These are phyloP conservation scores for Kluyveromyces wickerhamii DNA, from an alignment of 805 yeast genomes.

Conservation along the genomic window DNA sequence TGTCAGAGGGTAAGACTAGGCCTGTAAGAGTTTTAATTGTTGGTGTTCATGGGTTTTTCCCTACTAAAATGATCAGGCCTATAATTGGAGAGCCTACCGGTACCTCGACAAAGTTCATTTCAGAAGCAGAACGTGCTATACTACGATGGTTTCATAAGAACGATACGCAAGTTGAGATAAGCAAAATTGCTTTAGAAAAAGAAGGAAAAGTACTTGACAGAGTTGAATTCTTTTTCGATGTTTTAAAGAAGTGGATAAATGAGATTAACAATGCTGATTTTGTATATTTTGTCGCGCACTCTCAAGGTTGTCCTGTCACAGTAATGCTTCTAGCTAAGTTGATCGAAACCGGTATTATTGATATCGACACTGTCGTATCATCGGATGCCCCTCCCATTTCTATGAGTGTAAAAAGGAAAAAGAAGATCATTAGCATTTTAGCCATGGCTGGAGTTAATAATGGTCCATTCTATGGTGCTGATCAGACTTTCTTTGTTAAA, in stretches of 20 bases:
- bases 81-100: conserved; percentile 95
- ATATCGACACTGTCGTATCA: conserved; percentile 25
- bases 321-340: conserved; percentile 68
- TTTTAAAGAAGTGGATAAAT: conserved; percentile 57
- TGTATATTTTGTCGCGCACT: conserved; percentile 87
- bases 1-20: conserved; percentile 16
- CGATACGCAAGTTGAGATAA: conserved; percentile 45
- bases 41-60: conserved; percentile 96
- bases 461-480: conserved; percentile 93
- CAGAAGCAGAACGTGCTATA: conserved; percentile 78
- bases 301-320: conserved; percentile 93
- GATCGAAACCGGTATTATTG: conserved; percentile 48
- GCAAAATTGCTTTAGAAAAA: conserved; percentile 86
- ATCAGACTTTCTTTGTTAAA: conserved; percentile 71
- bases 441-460: conserved; percentile 95
- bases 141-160: conserved; percentile 51
- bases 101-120: conserved; percentile 82
- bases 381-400: conserved; percentile 8
- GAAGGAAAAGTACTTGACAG: conserved; percentile 88
- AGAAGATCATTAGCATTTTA: conserved; percentile 55
- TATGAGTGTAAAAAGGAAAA: conserved; percentile 9
- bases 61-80: conserved; percentile 76
- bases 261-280: conserved; percentile 62
- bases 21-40: conserved; percentile 65
- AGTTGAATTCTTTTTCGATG: conserved; percentile 69